A percentile compares a stretch with the other conserved stretches of the same genome.
Evolutionary conservation across 2,329 filamentous ascomycete species (phyloP).

Genomic region (Penicillium sp.): DNA sequence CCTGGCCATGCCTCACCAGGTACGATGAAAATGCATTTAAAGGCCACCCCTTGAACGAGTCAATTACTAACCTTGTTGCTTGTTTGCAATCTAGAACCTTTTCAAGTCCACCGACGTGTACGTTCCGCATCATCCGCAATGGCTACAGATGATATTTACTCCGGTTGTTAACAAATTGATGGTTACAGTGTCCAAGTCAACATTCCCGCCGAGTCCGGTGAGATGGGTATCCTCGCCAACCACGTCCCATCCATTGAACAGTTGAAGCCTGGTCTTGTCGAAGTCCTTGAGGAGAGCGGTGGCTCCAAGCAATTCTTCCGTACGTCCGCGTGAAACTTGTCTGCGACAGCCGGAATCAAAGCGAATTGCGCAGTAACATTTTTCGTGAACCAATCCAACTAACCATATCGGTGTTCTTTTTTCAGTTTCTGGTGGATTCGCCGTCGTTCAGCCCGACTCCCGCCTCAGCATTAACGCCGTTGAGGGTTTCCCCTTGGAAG

Average conservation of each 20-base stretch:
- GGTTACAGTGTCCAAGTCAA: constrained; percentile 83
- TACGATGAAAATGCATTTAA: constrained; percentile 50
- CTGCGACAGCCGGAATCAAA: background rate
- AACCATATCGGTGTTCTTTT: background rate
- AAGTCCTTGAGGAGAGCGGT: constrained; percentile 90
- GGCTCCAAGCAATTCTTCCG: constrained; percentile 95
- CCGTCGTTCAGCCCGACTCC: constrained; percentile 92
- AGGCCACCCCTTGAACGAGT: background rate
- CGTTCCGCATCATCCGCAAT: constrained; percentile 30
- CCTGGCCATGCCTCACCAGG: constrained; percentile 96
- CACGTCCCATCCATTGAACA: constrained; percentile 99
- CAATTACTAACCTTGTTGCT: constrained; percentile 18
- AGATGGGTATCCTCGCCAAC: constrained; percentile 99
- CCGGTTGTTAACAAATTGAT: constrained; percentile 15
- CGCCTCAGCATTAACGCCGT: constrained; percentile 96
- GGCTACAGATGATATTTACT: background rate
- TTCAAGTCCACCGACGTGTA: constrained; percentile 70
- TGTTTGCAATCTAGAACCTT: constrained; percentile 50
- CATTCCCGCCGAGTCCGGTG: constrained; percentile 93
- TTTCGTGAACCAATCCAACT: background rate
- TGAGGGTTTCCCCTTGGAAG: constrained; percentile 89
- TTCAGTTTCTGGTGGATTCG: constrained; percentile 91
- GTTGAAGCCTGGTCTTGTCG: constrained; percentile 91
- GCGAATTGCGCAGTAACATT: background rate
- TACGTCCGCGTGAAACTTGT: constrained; percentile 47